Base-by-base conservation (phyloP, 192 early-diverging fungal genomes). In the Backusella sp. region DNA sequence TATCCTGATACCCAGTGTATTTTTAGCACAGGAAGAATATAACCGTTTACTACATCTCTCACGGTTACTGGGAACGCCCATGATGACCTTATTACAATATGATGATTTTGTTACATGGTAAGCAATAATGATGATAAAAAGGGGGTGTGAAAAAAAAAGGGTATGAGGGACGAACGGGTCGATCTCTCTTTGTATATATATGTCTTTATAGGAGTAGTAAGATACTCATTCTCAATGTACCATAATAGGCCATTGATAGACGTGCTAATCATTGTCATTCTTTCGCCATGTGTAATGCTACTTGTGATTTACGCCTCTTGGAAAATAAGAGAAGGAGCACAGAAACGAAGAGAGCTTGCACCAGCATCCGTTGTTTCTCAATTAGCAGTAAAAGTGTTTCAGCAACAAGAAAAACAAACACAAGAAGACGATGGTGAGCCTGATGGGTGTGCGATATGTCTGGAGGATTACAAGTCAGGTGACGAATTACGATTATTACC, bases 401-500 rank as follows among this genome's bases (percentile, higher is more conserved):
- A 84, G 77, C 68, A 72, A 34, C 70, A 88, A 62, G 90, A 91
- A 68, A 84, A 84, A 66, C 82, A 87, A 52, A 91, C 90, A 32
- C 89, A 93, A 76, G 32, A 41, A 36, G 26, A 70, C 14, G 21
- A 41, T 23, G 37, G 46, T 11, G 94, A 94, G 36, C 93, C 91
- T n/a, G 86, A 89, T 5, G 90, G 91, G 42, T 99, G 97, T 80
- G 89, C 92, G 9, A 97, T 99, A 41, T 99, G 97, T 83, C 83
- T 99, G 74, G 96, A 98, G 12, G 94, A 97, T 65, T 99, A 93
- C 87, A 83, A 85, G 21, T 90, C 93, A 71, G 94, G 91, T n/a
- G 93, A 95, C n/a, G 87, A 91, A 74, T 77, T 98, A 36, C 82
- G 96, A 8, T 86, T 93, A 14, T 81, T 99, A 62, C 93, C 93